Conservation (phyloP, 495 filamentous ascomycete genomes). For the Hyaloscypha hepaticicola region DNA sequence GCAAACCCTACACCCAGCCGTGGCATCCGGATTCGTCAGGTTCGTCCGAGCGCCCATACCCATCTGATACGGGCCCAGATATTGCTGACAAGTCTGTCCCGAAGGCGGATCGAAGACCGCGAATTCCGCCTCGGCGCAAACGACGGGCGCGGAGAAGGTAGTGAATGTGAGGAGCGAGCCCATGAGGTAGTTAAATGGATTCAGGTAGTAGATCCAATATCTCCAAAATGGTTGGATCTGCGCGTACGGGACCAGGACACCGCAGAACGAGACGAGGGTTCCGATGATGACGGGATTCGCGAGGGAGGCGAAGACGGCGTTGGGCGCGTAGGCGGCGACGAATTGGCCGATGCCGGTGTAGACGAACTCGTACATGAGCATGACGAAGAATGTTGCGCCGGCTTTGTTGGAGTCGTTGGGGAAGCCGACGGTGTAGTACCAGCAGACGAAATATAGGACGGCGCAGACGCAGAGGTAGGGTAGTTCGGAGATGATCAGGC, state of each 20-base stretch:
- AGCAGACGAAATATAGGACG: slow-evolving; percentile 57
- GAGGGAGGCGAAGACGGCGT: slow-evolving; percentile 52
- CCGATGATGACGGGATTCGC: slow-evolving; percentile 53
- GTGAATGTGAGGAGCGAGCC: slow-evolving; percentile 53
- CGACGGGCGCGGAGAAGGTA: slow-evolving; percentile 53
- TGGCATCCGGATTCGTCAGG: slow-evolving; percentile 42
- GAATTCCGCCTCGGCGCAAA: slow-evolving; percentile 56
- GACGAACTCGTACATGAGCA: slow-evolving; percentile 48
- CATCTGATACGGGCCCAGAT: slow-evolving; percentile 29
- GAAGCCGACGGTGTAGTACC: slow-evolving; percentile 59
- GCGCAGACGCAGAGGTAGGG: slow-evolving; percentile 58
- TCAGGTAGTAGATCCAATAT: slow-evolving; percentile 59
- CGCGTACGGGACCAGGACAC: slow-evolving; percentile 52
- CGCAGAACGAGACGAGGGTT: slow-evolving; percentile 53
- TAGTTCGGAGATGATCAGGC: slow-evolving; percentile 56
- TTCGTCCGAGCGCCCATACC: slow-evolving; percentile 34
- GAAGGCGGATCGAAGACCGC: slow-evolving; percentile 53
- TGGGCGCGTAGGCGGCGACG: slow-evolving; percentile 56
- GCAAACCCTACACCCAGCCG: slow-evolving; percentile 59
- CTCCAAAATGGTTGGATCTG: slow-evolving; percentile 56
- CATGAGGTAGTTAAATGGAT: slow-evolving; percentile 56
- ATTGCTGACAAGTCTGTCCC: slow-evolving; percentile 22
- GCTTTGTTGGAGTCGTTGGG: slow-evolving; percentile 43
- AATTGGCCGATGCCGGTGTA: slow-evolving; percentile 51
- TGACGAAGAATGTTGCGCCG: slow-evolving; percentile 42